These are phyloP conservation scores for Kodamaea lidongshanica DNA, from an alignment of 805 yeast species.

Conservation along the genomic window DNA sequence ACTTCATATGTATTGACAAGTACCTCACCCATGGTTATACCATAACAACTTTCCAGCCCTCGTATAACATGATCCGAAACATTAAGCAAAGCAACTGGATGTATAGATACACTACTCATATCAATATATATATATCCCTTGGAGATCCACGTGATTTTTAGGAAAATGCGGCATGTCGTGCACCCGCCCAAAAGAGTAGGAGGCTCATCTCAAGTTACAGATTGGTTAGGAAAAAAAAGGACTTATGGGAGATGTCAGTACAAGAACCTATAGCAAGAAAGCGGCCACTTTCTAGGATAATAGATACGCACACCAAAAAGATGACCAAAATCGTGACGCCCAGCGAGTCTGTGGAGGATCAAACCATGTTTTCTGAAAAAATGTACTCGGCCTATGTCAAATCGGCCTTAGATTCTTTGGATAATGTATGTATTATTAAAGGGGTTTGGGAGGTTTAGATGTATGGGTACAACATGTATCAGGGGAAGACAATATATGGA, in stretches of 20 bases:
- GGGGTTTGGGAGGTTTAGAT: conserved; percentile 6
- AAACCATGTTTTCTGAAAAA: conserved; percentile 27
- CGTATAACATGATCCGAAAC: conserved; percentile 27
- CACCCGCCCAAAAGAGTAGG: conserved; percentile 3
- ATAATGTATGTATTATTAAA: conserved; percentile 36
- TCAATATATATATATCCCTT: not conserved
- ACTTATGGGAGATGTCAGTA: conserved; percentile 31
- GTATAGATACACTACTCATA: conserved; percentile 2
- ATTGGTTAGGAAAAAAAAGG: conserved; percentile 4
- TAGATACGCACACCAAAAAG: conserved; percentile 13
- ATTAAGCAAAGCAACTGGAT: conserved; percentile 25
- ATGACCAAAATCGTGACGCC: conserved; percentile 10
- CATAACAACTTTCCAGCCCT: conserved; percentile 8
- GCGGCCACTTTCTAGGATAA: conserved; percentile 17
- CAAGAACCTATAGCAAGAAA: conserved; percentile 33
- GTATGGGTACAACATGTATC: conserved; percentile 7
- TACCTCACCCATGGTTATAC: conserved; percentile 23
- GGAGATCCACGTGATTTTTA: conserved; percentile 1
- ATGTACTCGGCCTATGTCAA: conserved; percentile 45
- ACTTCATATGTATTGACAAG: conserved; percentile 20
- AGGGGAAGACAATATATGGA: not conserved
- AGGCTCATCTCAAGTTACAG: conserved; percentile 8
- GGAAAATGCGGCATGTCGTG: conserved; percentile 7
- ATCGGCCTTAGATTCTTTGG: conserved; percentile 66
- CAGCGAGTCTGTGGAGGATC: conserved; percentile 3